These are phyloP conservation scores for Rutstroemia sp. DNA, from an alignment of 2,329 filamentous ascomycete genomes.

Conservation along the genomic window DNA sequence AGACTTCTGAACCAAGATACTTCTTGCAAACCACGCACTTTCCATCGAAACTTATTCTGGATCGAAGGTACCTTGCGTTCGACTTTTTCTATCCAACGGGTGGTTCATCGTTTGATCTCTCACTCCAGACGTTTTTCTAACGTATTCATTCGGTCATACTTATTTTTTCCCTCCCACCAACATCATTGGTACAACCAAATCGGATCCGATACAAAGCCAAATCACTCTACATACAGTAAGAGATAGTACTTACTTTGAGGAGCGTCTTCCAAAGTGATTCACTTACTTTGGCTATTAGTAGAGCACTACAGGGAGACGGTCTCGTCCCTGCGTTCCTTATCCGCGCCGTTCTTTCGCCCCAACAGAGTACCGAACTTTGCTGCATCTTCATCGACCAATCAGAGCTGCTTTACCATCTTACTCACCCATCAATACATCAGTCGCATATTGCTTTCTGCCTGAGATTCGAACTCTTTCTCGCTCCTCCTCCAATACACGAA, in stretches of 20 bases:
- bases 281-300: neutral
- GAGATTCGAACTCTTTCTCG: neutral
- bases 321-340: conserved; percentile 7
- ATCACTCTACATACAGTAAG: conserved; percentile 4
- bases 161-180: neutral
- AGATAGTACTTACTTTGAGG: conserved; percentile 5
- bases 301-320: neutral
- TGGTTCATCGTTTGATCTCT: neutral
- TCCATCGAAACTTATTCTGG: neutral
- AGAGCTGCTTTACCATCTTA: conserved; percentile 1
- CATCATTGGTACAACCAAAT: neutral
- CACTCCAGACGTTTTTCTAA: neutral
- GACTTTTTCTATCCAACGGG: no score
- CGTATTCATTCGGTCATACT: neutral
- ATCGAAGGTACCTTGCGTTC: neutral
- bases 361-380: conserved; percentile 6
- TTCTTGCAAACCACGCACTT: neutral
- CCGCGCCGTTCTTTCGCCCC: neutral
- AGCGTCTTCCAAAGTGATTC: neutral
- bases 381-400: conserved; percentile 5
- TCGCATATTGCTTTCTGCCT: conserved; percentile 2
- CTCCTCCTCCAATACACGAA: conserved; percentile 1
- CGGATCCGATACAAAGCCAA: neutral
- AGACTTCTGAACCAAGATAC: neutral
- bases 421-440: conserved; percentile 3